A percentile compares a stretch with the other conserved stretches of the same genome.
phyloP scores from a whole-genome alignment of 345 rosid species.

The Lepidium didymum region DNA sequence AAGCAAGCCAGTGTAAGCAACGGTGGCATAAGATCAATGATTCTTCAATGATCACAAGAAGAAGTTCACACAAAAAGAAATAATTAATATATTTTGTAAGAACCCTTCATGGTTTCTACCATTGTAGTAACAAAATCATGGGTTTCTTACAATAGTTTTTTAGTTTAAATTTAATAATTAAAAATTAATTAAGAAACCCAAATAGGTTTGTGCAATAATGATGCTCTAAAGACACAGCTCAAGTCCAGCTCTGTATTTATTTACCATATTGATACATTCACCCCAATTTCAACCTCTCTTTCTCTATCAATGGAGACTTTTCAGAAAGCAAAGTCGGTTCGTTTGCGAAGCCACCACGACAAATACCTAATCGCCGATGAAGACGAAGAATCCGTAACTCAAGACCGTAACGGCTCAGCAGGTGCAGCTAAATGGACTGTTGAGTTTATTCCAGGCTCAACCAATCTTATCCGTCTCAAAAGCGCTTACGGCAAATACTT shows the following conservation, averaged over 20 bases:
- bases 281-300: constrained; percentile 3
- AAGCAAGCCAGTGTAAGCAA: no score
- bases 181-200: no score
- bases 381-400: constrained; percentile 62
- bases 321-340: constrained; percentile 63
- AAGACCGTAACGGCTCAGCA: constrained; percentile 62
- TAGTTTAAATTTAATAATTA: no score
- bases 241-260: not conserved
- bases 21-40: no score
- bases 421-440: constrained; percentile 60
- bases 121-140: no score
- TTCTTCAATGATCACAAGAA: no score
- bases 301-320: constrained; percentile 57
- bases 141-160: no score
- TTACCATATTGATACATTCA: not conserved
- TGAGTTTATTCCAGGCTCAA: constrained; percentile 43
- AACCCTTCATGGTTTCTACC: no score
- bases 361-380: constrained; percentile 67
- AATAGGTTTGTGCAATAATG: no score
- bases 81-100: no score
- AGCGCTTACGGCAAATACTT: constrained; percentile 63
- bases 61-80: no score
- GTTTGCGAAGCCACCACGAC: constrained; percentile 73
- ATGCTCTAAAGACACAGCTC: not conserved
- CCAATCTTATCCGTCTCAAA: constrained; percentile 55